Conservation (phyloP, 441 rosid species). For the Raphanus hybrid region DNA sequence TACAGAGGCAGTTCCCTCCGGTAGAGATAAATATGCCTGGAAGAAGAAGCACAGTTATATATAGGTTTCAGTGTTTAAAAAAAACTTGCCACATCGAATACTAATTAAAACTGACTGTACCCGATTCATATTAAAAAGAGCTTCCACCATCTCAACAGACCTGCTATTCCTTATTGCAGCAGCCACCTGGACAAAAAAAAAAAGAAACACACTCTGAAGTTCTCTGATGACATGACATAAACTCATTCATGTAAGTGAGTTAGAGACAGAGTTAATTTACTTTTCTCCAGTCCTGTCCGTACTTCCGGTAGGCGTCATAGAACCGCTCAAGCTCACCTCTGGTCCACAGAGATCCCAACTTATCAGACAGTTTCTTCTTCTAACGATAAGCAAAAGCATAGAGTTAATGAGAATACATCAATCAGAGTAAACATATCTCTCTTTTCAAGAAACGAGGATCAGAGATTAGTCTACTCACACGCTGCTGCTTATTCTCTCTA, state of each 20-base stretch:
- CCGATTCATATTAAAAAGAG: slow-evolving; percentile 84
- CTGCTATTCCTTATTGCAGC: slow-evolving; percentile 61
- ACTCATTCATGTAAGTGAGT: background rate
- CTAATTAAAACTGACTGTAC: slow-evolving; percentile 44
- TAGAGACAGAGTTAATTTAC: slow-evolving; percentile 36
- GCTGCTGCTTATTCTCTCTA: slow-evolving; percentile 52
- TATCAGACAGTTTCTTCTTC: slow-evolving; percentile 75
- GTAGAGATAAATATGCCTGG: slow-evolving; percentile 89
- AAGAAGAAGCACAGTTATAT: slow-evolving; percentile 25
- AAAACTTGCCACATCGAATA: background rate
- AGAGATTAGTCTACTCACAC: slow-evolving; percentile 44
- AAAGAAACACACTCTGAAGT: slow-evolving; percentile 15
- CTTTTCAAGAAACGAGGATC: background rate
- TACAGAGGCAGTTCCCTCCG: slow-evolving; percentile 91
- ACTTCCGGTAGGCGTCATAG: slow-evolving; percentile 74
- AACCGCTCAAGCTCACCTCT: slow-evolving; percentile 77
- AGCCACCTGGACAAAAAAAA: slow-evolving; percentile 62
- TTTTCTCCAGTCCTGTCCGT: slow-evolving; percentile 90
- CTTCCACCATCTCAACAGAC: slow-evolving; percentile 83
- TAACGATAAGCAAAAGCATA: slow-evolving; percentile 28
- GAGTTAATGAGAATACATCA: slow-evolving; percentile 14
- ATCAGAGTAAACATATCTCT: slow-evolving; percentile 1
- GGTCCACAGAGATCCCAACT: slow-evolving; percentile 86
- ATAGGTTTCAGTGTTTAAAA: background rate
- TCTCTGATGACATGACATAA: background rate